phyloP scores from a whole-genome alignment of 2,329 filamentous ascomycete species.

The Mycocentrospora acerina region DNA sequence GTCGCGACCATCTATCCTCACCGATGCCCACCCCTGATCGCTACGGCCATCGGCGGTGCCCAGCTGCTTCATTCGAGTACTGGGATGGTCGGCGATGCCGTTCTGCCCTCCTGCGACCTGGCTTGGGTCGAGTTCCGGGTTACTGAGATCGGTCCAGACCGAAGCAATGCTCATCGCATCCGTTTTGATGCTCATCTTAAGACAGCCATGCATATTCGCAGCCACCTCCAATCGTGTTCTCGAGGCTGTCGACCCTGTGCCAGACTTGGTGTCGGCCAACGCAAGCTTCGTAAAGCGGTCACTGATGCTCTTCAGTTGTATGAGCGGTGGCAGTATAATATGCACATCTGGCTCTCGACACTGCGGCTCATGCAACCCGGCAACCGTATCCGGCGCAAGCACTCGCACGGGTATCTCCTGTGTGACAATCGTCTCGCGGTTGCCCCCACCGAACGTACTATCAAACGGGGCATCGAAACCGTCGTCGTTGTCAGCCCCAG shows the following conservation, averaged over 20 bases:
- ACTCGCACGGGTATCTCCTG: conserved; percentile 97
- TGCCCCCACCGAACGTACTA: conserved; percentile 47
- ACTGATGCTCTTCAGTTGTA: conserved; percentile 89
- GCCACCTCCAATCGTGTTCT: conserved; percentile 72
- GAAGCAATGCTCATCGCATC: conserved; percentile 84
- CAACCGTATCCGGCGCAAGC: conserved; percentile 78
- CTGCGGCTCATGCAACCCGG: conserved; percentile 88
- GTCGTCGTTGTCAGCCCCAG: conserved; percentile 25
- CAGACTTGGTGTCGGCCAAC: conserved; percentile 38
- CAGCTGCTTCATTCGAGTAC: conserved; percentile 69
- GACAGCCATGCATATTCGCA: conserved; percentile 90
- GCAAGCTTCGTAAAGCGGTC: conserved; percentile 91
- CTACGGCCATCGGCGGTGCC: conserved; percentile 62
- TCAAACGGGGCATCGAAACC: conserved; percentile 29
- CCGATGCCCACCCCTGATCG: conserved; percentile 82
- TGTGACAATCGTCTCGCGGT: conserved; percentile 88
- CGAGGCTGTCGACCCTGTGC: conserved; percentile 30
- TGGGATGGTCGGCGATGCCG: conserved; percentile 75
- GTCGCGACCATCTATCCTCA: conserved; percentile 88
- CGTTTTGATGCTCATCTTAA: conserved; percentile 77
- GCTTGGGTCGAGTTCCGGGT: conserved; percentile 80
- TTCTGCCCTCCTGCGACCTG: conserved; percentile 68
- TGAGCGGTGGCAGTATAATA: conserved; percentile 81
- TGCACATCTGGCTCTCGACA: conserved; percentile 92
- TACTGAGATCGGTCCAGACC: conserved; percentile 81